phyloP scores from a whole-genome alignment of 2,329 filamentous ascomycete genomes.

The Thelonectria discophora region DNA sequence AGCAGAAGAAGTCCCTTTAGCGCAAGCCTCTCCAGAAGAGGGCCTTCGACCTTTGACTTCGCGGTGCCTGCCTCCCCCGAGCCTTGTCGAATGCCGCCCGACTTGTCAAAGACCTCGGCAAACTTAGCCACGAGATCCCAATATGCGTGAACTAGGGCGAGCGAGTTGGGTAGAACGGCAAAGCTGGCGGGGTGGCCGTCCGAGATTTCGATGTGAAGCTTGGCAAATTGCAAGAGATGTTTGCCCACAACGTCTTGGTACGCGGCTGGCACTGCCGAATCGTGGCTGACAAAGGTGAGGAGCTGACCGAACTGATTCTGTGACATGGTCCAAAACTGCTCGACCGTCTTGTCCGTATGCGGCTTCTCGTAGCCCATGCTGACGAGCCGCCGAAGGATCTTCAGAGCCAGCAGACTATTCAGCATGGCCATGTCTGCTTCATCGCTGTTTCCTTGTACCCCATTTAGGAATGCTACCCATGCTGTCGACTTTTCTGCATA shows the following conservation, averaged over 20 bases:
- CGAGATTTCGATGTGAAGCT: constrained; percentile 89
- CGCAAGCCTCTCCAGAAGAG: constrained; percentile 79
- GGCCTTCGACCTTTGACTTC: constrained; percentile 64
- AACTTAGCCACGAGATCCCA: constrained; percentile 84
- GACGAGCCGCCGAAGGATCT: constrained; percentile 80
- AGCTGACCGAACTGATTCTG: constrained; percentile 82
- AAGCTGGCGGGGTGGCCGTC: constrained; percentile 83
- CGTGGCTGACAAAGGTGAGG: constrained; percentile 68
- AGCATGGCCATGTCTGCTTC: constrained; percentile 72
- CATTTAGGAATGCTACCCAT: constrained; percentile 72
- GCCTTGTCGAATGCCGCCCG: constrained; percentile 62
- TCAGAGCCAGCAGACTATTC: constrained; percentile 81
- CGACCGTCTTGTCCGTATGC: constrained; percentile 78
- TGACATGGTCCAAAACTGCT: constrained; percentile 82
- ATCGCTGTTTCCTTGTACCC: constrained; percentile 65
- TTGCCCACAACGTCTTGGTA: constrained; percentile 77
- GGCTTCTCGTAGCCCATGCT: constrained; percentile 86
- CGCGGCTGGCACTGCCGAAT: constrained; percentile 61
- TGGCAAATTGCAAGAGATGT: constrained; percentile 88
- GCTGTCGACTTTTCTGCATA: constrained; percentile 77
- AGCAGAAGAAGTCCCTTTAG: constrained; percentile 85
- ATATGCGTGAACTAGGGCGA: constrained; percentile 81
- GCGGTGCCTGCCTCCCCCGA: constrained; percentile 48
- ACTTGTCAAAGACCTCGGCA: constrained; percentile 75
- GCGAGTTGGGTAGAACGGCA: constrained; percentile 79